phyloP scores from a whole-genome alignment of 768 basidiomycete species.

The Trametes coccinea region DNA sequence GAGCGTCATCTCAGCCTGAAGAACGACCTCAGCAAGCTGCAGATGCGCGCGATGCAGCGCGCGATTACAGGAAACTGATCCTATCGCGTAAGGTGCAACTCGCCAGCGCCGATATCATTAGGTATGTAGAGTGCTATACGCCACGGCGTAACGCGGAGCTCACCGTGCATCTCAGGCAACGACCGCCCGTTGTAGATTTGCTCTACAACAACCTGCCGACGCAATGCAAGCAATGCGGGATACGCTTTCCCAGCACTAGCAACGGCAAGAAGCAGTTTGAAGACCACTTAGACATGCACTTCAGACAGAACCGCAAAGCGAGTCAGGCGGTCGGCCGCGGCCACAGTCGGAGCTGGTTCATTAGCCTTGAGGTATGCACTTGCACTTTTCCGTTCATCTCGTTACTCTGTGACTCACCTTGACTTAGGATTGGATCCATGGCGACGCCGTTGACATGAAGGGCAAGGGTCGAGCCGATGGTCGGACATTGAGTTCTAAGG shows the following conservation, averaged over 20 bases:
- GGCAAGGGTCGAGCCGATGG: slow-evolving; percentile 68
- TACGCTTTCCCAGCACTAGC: slow-evolving; percentile 76
- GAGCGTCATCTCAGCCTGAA: slow-evolving; percentile 41
- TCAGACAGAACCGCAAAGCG: slow-evolving; percentile 86
- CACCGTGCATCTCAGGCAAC: slow-evolving; percentile 43
- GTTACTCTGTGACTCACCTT: slow-evolving; percentile 18
- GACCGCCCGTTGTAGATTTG: slow-evolving; percentile 60
- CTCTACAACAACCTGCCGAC: slow-evolving; percentile 73
- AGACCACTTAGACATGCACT: slow-evolving; percentile 95
- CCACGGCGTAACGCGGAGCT: neutral
- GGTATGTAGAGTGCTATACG: slow-evolving; percentile 44
- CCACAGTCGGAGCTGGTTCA: slow-evolving; percentile 89
- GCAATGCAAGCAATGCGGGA: slow-evolving; percentile 93
- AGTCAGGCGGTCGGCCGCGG: slow-evolving; percentile 79
- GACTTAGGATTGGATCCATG: slow-evolving; percentile 84
- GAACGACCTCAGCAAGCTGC: slow-evolving; percentile 31
- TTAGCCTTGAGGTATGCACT: slow-evolving; percentile 70
- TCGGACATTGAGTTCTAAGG: slow-evolving; percentile 54
- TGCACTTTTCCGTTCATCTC: neutral
- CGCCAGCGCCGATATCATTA: slow-evolving; percentile 67
- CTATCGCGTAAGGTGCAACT: slow-evolving; percentile 62
- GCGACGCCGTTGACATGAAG: slow-evolving; percentile 57
- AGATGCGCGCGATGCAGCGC: slow-evolving; percentile 47
- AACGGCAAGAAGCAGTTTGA: slow-evolving; percentile 77
- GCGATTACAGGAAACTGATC: slow-evolving; percentile 61